Evolutionary conservation across 148 eudicot species (phyloP).

Genomic region (Diospyros lotus): DNA sequence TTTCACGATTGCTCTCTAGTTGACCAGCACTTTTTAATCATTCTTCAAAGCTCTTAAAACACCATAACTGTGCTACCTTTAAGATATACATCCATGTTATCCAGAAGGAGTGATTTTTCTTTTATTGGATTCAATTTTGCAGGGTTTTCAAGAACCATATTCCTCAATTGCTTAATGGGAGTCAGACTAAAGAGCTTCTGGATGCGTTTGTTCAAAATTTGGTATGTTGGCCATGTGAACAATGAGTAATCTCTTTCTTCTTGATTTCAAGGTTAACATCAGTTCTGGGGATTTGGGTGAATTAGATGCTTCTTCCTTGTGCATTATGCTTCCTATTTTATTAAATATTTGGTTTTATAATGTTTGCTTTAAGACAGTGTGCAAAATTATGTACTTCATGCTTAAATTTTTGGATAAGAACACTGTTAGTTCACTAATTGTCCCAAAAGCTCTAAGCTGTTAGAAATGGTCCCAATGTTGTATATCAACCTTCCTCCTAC

Average conservation of each 20-base stretch:
- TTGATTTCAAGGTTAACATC: background rate
- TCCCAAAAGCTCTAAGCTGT: too few relatives aligned
- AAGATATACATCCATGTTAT: background rate
- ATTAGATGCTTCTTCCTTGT: background rate
- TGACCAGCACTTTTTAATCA: background rate
- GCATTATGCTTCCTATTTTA: background rate
- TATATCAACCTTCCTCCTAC: too few relatives aligned
- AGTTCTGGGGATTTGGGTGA: background rate
- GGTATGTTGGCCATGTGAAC: slow-evolving; percentile 32
- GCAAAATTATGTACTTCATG: too few relatives aligned
- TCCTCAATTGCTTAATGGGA: slow-evolving; percentile 54
- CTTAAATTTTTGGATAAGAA: background rate
- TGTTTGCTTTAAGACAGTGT: background rate
- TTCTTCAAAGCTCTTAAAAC: background rate
- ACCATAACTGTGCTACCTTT: background rate
- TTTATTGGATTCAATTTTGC: slow-evolving; percentile 21
- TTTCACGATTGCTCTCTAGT: background rate
- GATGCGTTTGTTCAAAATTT: slow-evolving; percentile 45
- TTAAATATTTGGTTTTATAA: background rate
- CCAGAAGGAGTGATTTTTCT: background rate
- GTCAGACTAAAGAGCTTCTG: slow-evolving; percentile 49
- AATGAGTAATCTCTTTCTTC: background rate
- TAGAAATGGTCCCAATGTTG: too few relatives aligned
- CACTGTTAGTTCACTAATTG: background rate
- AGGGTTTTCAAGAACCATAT: slow-evolving; percentile 85